phyloP scores from a whole-genome alignment of 2,329 filamentous ascomycete species.

The Pseudogymnoascus sp. region DNA sequence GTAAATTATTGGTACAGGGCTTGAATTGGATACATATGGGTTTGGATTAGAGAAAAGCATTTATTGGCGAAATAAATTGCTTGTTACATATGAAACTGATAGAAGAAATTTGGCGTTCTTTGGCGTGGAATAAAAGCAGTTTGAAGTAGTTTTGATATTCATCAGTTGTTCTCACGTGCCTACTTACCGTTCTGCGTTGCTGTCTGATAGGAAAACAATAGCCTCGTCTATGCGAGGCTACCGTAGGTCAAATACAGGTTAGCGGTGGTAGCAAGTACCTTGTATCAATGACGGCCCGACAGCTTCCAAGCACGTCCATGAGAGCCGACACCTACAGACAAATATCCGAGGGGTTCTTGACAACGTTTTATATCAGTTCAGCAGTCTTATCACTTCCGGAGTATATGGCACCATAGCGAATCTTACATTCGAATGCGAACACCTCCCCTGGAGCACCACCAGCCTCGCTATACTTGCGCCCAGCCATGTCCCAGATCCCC shows the following conservation, averaged over 20 bases:
- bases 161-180: not conserved
- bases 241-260: not conserved
- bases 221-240: not conserved
- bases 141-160: not conserved
- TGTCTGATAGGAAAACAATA: not conserved
- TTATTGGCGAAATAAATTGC: not conserved
- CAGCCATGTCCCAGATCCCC: not conserved
- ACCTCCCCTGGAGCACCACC: not conserved
- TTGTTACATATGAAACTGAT: not conserved
- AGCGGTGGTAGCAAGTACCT: not conserved
- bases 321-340: not conserved
- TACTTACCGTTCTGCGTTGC: not conserved
- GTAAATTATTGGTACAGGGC: not conserved
- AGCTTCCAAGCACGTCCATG: not conserved
- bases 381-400: not conserved
- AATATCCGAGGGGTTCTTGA: not conserved
- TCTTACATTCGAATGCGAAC: not conserved
- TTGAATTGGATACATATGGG: not conserved
- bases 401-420: slow-evolving; percentile 3
- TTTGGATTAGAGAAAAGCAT: slow-evolving; percentile 6
- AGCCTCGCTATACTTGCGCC: not conserved
- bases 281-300: slow-evolving; percentile 3
- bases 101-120: not conserved
- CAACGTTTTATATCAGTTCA: not conserved
- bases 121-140: not conserved